Base-by-base conservation (phyloP, 768 basidiomycete genomes). In the Pleurotus platypus region DNA sequence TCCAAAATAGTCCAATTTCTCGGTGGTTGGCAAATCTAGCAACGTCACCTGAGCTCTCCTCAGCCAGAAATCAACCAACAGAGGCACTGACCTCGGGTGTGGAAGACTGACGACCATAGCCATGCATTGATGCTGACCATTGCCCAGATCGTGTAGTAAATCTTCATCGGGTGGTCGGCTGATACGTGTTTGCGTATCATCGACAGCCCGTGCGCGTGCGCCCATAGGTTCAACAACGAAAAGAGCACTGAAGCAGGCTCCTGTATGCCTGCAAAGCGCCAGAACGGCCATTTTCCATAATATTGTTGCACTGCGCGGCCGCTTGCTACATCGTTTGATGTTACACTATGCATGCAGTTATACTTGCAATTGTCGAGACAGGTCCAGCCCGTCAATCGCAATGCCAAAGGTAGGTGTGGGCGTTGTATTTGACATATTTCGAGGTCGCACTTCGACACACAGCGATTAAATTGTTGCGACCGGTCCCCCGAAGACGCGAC, bases 201-300 rank as follows among this genome's bases (percentile, higher is more conserved):
- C 12, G 65, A 65, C 5, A 77, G 75, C 1, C 94, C 94, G 53
- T 73, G 72, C 1, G 76, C 71, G 70, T 99, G 94, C 42, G 79
- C 82, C 75, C 78, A 84, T 42, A 96, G 75, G 69, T 99, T 98
- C 58, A 86, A 72, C n/a, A 97, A 64, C 12, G 92, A 94, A 74
- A 98, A 97, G 37, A 83, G 70, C 57, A 97, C 94, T 2, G 92
- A 91, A 6, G 94, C 89, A 5, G 96, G 95, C 71, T 99, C 96
- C 66, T 98, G 96, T 70, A 93, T 88, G 27, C 94, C 92, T n/a
- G 77, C 73, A 18, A 90, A 74, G 27, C 95, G 81, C 83, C 86
- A 89, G 69, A 99, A 98, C 0, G 95, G 92, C 96, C 96, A 98
- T 75, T 98, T 98, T 13, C 96, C 97, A 64, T 93, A 83, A 69